Conservation (phyloP, 2,329 filamentous ascomycete genomes). For the Aspergillus candidus region DNA sequence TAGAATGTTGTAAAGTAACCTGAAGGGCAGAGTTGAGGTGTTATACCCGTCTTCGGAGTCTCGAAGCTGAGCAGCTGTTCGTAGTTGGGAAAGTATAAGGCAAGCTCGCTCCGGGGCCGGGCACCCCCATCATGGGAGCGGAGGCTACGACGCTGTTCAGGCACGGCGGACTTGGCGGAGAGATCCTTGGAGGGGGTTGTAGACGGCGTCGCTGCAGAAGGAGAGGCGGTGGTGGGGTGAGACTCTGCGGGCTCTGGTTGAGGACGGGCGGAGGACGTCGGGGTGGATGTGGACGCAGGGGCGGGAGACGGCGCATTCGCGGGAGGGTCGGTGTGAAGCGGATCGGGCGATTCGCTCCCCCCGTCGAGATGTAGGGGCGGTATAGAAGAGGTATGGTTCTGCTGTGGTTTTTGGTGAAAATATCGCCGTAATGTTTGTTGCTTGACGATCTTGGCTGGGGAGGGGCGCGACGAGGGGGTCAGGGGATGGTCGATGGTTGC, state of each 20-base stretch:
- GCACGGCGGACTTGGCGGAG: conserved; percentile 8
- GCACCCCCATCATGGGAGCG: conserved; percentile 77
- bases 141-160: conserved; percentile 63
- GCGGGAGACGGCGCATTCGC: not conserved
- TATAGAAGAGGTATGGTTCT: conserved; percentile 3
- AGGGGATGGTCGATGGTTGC: conserved; percentile 15
- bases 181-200: conserved; percentile 1
- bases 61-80: conserved; percentile 89
- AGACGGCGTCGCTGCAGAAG: not conserved
- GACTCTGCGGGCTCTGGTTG: conserved; percentile 3
- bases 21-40: not conserved
- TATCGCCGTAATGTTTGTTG: too few species aligned
- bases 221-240: conserved; percentile 3
- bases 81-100: conserved; percentile 87
- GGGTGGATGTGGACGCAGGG: not conserved
- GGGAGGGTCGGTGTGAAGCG: conserved; percentile 21
- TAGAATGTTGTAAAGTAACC: not conserved
- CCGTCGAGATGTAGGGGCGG: not conserved
- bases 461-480: not conserved
- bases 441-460: too few species aligned
- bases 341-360: conserved; percentile 19
- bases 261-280: not conserved
- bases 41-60: conserved; percentile 65
- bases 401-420: too few species aligned
- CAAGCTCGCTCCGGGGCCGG: conserved; percentile 83